Evolutionary conservation across 176 grass and related monocot genomes (phyloP).

Genomic region (Bothriochloa decipiens): DNA sequence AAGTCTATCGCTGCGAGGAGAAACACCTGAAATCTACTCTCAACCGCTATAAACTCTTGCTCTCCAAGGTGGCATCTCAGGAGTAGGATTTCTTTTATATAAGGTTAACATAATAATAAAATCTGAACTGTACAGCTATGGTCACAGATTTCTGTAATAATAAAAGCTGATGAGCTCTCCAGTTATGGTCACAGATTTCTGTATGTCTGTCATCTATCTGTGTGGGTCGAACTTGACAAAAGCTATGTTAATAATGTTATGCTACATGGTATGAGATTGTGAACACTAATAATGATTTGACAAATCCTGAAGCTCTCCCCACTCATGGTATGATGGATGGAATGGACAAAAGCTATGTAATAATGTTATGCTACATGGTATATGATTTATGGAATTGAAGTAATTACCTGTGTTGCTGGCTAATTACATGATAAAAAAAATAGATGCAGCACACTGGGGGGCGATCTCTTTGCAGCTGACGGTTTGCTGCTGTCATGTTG

Average conservation of each 20-base stretch:
- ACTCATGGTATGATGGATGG: background rate
- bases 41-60: background rate
- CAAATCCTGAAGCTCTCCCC: background rate
- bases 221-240: background rate
- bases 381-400: background rate
- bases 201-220: background rate
- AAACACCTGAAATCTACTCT: background rate
- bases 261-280: background rate
- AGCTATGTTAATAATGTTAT: background rate
- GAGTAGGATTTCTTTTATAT: background rate
- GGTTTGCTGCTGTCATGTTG: too few species aligned
- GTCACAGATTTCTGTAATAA: background rate
- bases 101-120: background rate
- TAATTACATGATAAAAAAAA: background rate
- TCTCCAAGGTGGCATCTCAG: background rate
- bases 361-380: too few species aligned
- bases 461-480: too few species aligned
- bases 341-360: background rate
- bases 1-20: background rate
- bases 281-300: background rate
- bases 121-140: background rate
- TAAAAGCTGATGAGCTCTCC: background rate
- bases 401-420: background rate
- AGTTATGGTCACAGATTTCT: background rate
- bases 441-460: too few species aligned